Conservation (phyloP, 192 early-diverging fungal genomes). For the Backusella mclennaniae region DNA sequence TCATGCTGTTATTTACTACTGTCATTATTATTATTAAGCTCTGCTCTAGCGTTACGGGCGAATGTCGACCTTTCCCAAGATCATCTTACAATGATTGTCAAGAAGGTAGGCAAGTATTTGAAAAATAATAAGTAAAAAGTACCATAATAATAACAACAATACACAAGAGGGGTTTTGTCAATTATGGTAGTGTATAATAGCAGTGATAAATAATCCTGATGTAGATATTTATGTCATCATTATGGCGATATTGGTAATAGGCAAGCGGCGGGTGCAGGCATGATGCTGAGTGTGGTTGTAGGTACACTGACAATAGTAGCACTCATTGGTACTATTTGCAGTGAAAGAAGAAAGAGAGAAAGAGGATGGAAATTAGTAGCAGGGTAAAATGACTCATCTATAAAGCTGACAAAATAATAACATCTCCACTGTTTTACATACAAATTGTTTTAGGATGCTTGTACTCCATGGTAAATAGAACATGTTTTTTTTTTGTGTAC, state of each 20-base stretch:
- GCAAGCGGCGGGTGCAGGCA: slow-evolving; percentile 22
- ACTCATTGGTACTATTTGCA: slow-evolving; percentile 22
- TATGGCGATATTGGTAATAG: not conserved
- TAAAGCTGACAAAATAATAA: not conserved
- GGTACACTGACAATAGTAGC: slow-evolving; percentile 20
- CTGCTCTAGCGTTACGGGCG: slow-evolving; percentile 18
- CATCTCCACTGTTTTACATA: slow-evolving; percentile 1
- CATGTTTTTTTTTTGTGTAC: not conserved
- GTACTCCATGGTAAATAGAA: slow-evolving; percentile 15
- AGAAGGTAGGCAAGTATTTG: slow-evolving; percentile 9
- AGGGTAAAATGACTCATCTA: slow-evolving; percentile 8
- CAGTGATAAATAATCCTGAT: not conserved
- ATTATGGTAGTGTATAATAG: slow-evolving; percentile 3
- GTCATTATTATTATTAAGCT: not conserved
- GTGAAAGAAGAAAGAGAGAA: slow-evolving; percentile 23
- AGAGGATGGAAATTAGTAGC: slow-evolving; percentile 29
- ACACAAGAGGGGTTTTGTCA: slow-evolving; percentile 24
- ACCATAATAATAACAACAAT: not conserved
- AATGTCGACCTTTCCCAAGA: slow-evolving; percentile 30
- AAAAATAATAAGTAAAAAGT: not conserved
- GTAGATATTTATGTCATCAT: not conserved
- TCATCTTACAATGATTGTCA: slow-evolving; percentile 13
- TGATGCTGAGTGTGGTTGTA: slow-evolving; percentile 24
- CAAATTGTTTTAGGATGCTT: slow-evolving; percentile 13
- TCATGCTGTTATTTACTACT: not conserved